Percentiles rank a stretch among this genome's conserved stretches.
Conservation (phyloP, 805 yeast genomes). For the Kodamaea jinghongensis region DNA sequence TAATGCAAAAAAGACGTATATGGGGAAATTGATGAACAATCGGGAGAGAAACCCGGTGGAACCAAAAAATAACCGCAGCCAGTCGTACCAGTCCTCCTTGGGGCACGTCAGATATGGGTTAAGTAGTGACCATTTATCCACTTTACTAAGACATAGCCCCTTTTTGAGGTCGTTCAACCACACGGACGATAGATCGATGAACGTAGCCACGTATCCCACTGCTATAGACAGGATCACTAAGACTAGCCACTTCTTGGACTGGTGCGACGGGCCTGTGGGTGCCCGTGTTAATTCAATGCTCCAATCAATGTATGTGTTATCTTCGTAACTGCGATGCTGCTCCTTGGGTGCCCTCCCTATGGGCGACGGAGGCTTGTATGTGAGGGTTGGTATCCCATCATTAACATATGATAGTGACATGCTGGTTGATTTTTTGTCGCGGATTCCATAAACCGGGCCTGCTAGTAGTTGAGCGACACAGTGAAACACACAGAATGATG, state of each 20-base stretch:
- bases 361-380: constrained; percentile 4
- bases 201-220: constrained; percentile 48
- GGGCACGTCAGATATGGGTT: constrained; percentile 46
- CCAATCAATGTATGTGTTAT: constrained; percentile 49
- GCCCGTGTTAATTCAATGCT: constrained; percentile 37
- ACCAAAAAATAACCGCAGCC: constrained; percentile 31
- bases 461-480: no score
- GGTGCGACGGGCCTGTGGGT: constrained; percentile 13
- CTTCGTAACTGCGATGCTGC: constrained; percentile 1
- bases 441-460: no score
- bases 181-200: constrained; percentile 48
- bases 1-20: constrained; percentile 30
- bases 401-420: not conserved
- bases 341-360: not conserved
- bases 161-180: constrained; percentile 51
- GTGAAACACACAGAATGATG: no score
- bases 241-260: constrained; percentile 45
- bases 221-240: constrained; percentile 43
- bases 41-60: constrained; percentile 18
- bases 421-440: no score
- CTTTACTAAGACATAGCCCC: constrained; percentile 46
- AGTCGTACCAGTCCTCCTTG: constrained; percentile 36
- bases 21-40: constrained; percentile 33
- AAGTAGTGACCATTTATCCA: constrained; percentile 39
- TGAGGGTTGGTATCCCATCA: constrained; percentile 2